Evolutionary conservation across 352 stramenopile genomes (phyloP), one percentile per base, ranked within the genome.

Genomic region (Albugo candida): DNA sequence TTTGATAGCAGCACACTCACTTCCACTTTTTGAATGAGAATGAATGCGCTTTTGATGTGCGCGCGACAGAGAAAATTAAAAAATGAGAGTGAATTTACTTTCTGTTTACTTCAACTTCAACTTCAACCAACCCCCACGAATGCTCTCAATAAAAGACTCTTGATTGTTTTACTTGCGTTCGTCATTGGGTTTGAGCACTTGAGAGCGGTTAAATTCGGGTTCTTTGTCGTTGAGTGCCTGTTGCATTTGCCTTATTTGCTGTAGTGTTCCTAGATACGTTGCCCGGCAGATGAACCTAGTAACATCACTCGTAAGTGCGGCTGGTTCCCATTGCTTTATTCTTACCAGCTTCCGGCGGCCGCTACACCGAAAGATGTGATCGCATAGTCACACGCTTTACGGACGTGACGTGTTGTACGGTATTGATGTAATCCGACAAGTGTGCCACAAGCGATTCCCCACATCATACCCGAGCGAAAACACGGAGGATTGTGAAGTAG

Each of bases 401-500:
- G 69, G 17, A 79, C 54, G n/a, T 49, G 41, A 52, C 61, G 70
- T 20, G 60, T 73, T 17, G 64, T 78, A 47, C 77, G 77, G 58
- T 67, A 91, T 40, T 73, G 70, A 47, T 87, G 77, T 2, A 54
- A 56, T 13, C 77, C 77, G 8, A 91, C 67, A 14, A 80, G 45
- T 2, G 58, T 40, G 5, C 70, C 74, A 11, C 72, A 67, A 17
- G 53, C 53, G 44, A 91, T 84, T 39, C 77, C 77, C 77, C 74
- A 87, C 54, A 91, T 65, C 41, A 91, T 52, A 4, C 64, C 71
- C 18, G 68, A 70, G 50, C 77, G 77, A 52, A 86, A 78, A 55
- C 77, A 91, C 51, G 77, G 74, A 57, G 74, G 67, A 60, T 83
- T 87, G 44, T 64, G 64, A 11, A 87, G 64, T 58, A 82, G 57